Conservation (phyloP, 2,329 filamentous ascomycete species). For the Didymosphaeria variabile region DNA sequence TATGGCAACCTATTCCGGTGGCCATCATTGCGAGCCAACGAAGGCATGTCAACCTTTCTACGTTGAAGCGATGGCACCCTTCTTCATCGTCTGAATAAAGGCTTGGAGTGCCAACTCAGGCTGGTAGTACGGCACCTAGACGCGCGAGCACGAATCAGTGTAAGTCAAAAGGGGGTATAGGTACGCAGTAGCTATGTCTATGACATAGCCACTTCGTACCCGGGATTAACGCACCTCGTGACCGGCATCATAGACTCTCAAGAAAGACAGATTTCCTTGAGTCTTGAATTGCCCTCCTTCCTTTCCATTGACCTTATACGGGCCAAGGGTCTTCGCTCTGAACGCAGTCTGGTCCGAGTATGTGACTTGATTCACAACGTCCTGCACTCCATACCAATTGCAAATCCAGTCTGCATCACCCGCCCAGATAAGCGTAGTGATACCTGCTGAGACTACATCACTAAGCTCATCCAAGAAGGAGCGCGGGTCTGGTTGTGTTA, state of each 20-base stretch:
- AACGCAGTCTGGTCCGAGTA: conserved; percentile 51
- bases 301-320: conserved; percentile 54
- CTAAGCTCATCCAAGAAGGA: conserved; percentile 31
- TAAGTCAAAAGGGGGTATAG: background rate
- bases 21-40: too few relatives aligned
- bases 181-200: background rate
- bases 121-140: conserved; percentile 59
- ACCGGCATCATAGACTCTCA: conserved; percentile 55
- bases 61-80: conserved; percentile 47
- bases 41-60: conserved; percentile 17
- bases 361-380: conserved; percentile 47
- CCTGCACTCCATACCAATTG: conserved; percentile 53
- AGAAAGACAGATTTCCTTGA: conserved; percentile 69
- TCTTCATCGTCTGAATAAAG: conserved; percentile 58
- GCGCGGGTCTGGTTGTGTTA: conserved; percentile 24
- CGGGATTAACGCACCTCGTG: background rate
- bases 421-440: conserved; percentile 47
- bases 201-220: background rate
- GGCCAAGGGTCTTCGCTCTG: conserved; percentile 54
- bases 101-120: conserved; percentile 57
- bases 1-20: too few relatives aligned
- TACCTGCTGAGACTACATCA: conserved; percentile 35
- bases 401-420: conserved; percentile 56
- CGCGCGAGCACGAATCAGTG: background rate
- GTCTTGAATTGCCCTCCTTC: conserved; percentile 66